These are phyloP conservation scores for Fraxinus platypoda DNA, from an alignment of 305 asterid genomes.

Conservation along the genomic window DNA sequence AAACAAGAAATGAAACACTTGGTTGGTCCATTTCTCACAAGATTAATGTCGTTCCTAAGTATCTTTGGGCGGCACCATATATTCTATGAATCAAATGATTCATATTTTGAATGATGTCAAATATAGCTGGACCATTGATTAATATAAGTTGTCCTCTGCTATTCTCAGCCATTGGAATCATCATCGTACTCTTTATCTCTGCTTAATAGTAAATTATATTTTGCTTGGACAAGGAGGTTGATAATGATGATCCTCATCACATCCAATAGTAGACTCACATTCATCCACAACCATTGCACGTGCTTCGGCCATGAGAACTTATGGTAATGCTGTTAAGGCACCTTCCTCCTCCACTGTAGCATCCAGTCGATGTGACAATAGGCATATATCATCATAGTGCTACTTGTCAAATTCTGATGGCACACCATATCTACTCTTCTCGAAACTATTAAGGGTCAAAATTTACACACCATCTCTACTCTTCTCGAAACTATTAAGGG, in stretches of 20 bases:
- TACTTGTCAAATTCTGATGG: constrained; percentile 45
- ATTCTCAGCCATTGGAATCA: neutral
- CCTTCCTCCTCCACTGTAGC: constrained; percentile 42
- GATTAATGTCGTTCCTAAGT: neutral
- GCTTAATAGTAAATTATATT: neutral
- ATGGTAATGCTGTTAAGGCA: constrained; percentile 30
- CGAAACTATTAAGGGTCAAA: constrained; percentile 37
- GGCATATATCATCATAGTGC: constrained; percentile 37
- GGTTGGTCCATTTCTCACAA: neutral
- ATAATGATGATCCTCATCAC: constrained; percentile 34
- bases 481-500: constrained; percentile 38
- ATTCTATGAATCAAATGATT: neutral
- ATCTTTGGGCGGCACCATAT: neutral
- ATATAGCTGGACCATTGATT: neutral
- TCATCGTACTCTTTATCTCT: neutral
- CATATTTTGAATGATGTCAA: neutral
- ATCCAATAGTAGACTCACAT: constrained; percentile 37
- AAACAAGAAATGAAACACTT: neutral
- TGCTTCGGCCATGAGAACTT: constrained; percentile 24
- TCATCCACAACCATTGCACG: neutral
- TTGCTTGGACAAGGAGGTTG: constrained; percentile 35
- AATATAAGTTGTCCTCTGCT: neutral
- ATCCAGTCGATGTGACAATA: constrained; percentile 44
- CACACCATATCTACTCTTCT: constrained; percentile 40
- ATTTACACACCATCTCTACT: constrained; percentile 40